phyloP scores from a whole-genome alignment of 306 rosid genomes.

The Begonia peltatifolia region DNA sequence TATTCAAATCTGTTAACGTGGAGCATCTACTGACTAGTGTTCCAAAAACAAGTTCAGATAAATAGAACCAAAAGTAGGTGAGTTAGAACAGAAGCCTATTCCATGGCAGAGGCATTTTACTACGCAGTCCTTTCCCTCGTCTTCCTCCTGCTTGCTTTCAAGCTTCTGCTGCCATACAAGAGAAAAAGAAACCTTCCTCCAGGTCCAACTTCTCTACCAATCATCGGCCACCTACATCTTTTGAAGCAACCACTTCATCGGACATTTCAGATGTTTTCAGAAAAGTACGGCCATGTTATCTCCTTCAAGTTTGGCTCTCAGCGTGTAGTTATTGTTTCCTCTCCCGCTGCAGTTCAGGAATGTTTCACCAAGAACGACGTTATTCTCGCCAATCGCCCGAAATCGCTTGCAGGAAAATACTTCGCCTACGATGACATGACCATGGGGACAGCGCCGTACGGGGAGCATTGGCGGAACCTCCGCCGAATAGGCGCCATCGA shows the following conservation, averaged over 20 bases:
- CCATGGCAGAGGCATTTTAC: neutral
- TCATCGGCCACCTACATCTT: constrained; percentile 4
- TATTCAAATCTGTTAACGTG: too few species aligned
- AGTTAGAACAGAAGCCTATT: too few species aligned
- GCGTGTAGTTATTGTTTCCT: neutral
- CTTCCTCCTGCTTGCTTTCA: constrained; percentile 3
- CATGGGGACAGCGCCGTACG: neutral
- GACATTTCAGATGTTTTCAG: neutral
- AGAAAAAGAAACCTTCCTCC: neutral
- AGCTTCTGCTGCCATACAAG: neutral
- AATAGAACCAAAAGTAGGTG: too few species aligned
- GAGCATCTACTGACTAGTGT: too few species aligned
- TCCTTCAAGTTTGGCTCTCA: neutral
- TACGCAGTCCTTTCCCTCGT: neutral
- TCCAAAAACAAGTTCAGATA: too few species aligned
- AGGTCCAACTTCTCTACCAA: constrained; percentile 1
- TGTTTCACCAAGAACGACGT: neutral
- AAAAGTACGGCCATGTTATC: neutral
- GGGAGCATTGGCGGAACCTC: constrained; percentile 1
- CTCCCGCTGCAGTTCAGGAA: neutral
- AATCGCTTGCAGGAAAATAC: neutral
- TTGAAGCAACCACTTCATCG: neutral
- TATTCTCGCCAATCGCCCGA: neutral
- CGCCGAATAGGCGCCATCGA: neutral
- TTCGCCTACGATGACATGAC: neutral